Evolutionary conservation across 2,329 filamentous ascomycete genomes (phyloP).

Genomic region (Calycina herbarum): DNA sequence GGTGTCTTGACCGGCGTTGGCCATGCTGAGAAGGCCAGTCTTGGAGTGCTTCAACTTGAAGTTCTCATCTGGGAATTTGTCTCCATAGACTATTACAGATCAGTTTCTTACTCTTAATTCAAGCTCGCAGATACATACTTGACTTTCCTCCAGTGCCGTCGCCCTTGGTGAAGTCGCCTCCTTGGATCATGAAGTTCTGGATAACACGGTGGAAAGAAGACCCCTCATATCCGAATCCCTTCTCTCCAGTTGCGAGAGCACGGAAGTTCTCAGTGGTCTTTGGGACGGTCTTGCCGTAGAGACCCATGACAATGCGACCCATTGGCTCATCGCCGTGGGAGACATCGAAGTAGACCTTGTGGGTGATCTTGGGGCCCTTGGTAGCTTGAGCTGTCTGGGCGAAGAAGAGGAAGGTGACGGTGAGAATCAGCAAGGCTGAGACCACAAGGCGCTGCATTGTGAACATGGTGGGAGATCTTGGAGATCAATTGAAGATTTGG

Average conservation of each 20-base stretch:
- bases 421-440: slow-evolving; percentile 73
- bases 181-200: slow-evolving; percentile 90
- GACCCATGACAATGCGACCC: slow-evolving; percentile 76
- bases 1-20: slow-evolving; percentile 81
- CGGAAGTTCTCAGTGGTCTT: slow-evolving; percentile 75
- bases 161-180: slow-evolving; percentile 81
- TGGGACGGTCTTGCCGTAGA: slow-evolving; percentile 85
- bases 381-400: slow-evolving; percentile 70
- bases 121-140: slow-evolving; percentile 52
- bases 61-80: slow-evolving; percentile 86
- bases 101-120: slow-evolving; percentile 17
- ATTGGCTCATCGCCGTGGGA: slow-evolving; percentile 71
- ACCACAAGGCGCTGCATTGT: slow-evolving; percentile 69
- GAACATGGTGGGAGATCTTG: slow-evolving; percentile 60
- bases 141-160: slow-evolving; percentile 85
- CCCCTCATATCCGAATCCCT: slow-evolving; percentile 80
- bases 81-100: slow-evolving; percentile 67
- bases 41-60: slow-evolving; percentile 93
- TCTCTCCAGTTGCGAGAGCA: slow-evolving; percentile 79
- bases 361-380: slow-evolving; percentile 92
- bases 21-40: slow-evolving; percentile 81
- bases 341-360: slow-evolving; percentile 92
- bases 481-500: slow-evolving; percentile 26
- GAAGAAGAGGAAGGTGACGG: slow-evolving; percentile 73
- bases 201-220: slow-evolving; percentile 89